Evolutionary conservation across 441 rosid species (phyloP).

Genomic region (Bocquillonia castaneifolia): DNA sequence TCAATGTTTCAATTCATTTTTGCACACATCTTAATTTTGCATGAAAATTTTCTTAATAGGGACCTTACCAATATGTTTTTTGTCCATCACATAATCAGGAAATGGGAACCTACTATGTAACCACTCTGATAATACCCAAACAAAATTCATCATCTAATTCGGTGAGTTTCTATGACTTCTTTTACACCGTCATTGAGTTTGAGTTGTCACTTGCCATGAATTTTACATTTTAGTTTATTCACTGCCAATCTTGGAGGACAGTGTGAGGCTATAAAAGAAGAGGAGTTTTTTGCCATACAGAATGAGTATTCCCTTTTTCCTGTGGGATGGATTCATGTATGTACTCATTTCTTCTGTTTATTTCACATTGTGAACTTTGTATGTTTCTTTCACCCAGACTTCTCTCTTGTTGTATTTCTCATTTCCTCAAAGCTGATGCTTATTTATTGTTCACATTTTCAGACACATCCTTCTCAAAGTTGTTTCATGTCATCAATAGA

Average conservation of each 20-base stretch:
- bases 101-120: slow-evolving; percentile 61
- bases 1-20: no score
- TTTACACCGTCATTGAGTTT: slow-evolving; percentile 18
- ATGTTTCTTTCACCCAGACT: background rate
- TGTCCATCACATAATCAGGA: slow-evolving; percentile 43
- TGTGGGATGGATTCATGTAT: slow-evolving; percentile 90
- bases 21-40: no score
- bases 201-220: slow-evolving; percentile 11
- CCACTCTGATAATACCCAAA: slow-evolving; percentile 88
- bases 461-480: slow-evolving; percentile 86
- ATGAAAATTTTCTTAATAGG: no score
- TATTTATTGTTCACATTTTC: slow-evolving; percentile 28
- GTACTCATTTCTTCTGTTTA: slow-evolving; percentile 7
- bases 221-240: background rate
- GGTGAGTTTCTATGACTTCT: slow-evolving; percentile 41
- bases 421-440: background rate
- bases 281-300: slow-evolving; percentile 76
- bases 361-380: background rate
- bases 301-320: slow-evolving; percentile 64
- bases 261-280: slow-evolving; percentile 82
- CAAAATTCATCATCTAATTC: slow-evolving; percentile 82
- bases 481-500: slow-evolving; percentile 88
- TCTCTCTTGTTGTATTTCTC: background rate
- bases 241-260: slow-evolving; percentile 26
- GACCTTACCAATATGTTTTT: slow-evolving; percentile 1